phyloP scores from a whole-genome alignment of 1,139 yeast species.

The Meyerozyma sp. region DNA sequence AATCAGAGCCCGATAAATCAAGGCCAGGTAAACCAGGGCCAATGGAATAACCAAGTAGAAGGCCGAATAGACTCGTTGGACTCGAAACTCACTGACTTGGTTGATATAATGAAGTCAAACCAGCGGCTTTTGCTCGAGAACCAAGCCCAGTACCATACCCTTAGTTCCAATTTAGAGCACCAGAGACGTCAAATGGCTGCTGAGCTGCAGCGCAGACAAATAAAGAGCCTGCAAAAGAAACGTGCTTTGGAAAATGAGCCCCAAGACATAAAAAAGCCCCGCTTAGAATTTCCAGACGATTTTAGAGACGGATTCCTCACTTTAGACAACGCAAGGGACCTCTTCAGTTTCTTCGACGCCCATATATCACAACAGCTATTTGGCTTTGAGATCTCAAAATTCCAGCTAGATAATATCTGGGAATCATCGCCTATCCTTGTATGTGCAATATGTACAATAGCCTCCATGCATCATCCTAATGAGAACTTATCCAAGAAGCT shows the following conservation, averaged over 20 bases:
- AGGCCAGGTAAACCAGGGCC: slow-evolving; percentile 5
- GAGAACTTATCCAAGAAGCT: slow-evolving; percentile 28
- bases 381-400: slow-evolving; percentile 56
- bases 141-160: slow-evolving; percentile 4
- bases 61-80: slow-evolving; percentile 41
- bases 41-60: slow-evolving; percentile 45
- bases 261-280: slow-evolving; percentile 2
- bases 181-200: background rate
- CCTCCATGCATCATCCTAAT: slow-evolving; percentile 57
- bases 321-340: slow-evolving; percentile 41
- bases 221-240: background rate
- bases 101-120: slow-evolving; percentile 30
- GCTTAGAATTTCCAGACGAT: slow-evolving; percentile 18
- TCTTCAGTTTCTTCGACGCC: slow-evolving; percentile 48
- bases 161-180: background rate
- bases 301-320: slow-evolving; percentile 33
- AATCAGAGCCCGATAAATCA: too few relatives aligned
- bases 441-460: slow-evolving; percentile 58
- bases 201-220: background rate
- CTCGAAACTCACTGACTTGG: slow-evolving; percentile 39
- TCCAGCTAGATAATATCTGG: slow-evolving; percentile 51
- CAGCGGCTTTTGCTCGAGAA: slow-evolving; percentile 24
- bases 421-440: slow-evolving; percentile 52
- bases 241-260: background rate
- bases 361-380: slow-evolving; percentile 61